These are phyloP conservation scores for Hypsizygus marmoreus DNA, from an alignment of 768 basidiomycete species.

Conservation along the genomic window DNA sequence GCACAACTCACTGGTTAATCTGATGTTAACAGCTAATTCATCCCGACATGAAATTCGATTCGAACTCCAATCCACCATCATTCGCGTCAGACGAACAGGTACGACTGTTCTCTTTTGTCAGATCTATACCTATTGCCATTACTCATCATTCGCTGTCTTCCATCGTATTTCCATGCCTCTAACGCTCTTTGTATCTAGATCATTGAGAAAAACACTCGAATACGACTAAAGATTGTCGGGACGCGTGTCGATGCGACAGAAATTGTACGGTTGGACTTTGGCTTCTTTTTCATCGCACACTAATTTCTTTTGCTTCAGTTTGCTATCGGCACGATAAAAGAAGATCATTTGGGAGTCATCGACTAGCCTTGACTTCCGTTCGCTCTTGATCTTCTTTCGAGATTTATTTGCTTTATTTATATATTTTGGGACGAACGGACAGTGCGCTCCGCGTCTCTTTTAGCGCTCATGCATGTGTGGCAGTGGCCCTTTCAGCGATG, in stretches of 20 bases:
- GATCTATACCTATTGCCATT: not conserved
- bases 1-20: not conserved
- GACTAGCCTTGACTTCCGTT: conserved; percentile 43
- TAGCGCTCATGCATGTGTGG: too few relatives aligned
- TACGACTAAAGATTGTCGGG: conserved; percentile 97
- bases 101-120: conserved; percentile 7
- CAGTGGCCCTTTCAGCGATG: too few relatives aligned
- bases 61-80: conserved; percentile 95
- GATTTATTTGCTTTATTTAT: conserved; percentile 2
- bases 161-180: not conserved
- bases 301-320: conserved; percentile 55
- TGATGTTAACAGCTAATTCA: conserved; percentile 78
- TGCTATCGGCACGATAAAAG: conserved; percentile 97
- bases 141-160: not conserved
- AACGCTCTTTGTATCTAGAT: conserved; percentile 48
- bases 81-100: conserved; percentile 92
- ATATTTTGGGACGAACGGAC: too few relatives aligned
- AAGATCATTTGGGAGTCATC: conserved; percentile 94
- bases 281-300: not conserved
- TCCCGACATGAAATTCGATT: conserved; percentile 92
- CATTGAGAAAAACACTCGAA: conserved; percentile 90
- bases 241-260: conserved; percentile 97
- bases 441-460: too few relatives aligned
- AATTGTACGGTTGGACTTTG: conserved; percentile 62
- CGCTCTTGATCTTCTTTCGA: conserved; percentile 7